These are phyloP conservation scores for Choiromyces venosus DNA, from an alignment of 495 filamentous ascomycete genomes.

Conservation along the genomic window DNA sequence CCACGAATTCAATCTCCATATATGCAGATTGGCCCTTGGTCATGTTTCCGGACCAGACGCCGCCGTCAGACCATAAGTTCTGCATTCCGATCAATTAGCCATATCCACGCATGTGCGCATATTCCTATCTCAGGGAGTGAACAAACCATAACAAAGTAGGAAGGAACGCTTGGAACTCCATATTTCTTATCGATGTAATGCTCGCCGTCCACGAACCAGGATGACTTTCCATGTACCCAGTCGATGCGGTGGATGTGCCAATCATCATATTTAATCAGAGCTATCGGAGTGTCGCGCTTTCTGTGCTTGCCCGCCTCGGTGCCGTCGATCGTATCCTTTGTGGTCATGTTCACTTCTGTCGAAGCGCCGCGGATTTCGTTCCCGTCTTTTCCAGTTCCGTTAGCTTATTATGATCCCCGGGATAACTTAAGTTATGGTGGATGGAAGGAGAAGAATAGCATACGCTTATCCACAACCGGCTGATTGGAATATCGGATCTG, in stretches of 20 bases:
- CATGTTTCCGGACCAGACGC: constrained; percentile 70
- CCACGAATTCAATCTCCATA: constrained; percentile 68
- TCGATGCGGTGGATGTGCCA: constrained; percentile 72
- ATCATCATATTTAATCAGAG: constrained; percentile 32
- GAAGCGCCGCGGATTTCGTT: constrained; percentile 48
- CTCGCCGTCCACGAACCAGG: constrained; percentile 62
- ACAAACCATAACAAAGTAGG: constrained; percentile 52
- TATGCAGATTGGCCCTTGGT: constrained; percentile 53
- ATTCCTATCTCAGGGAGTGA: neutral
- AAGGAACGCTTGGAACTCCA: constrained; percentile 56
- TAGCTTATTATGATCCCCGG: neutral
- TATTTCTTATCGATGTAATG: constrained; percentile 57
- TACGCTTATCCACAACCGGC: constrained; percentile 46
- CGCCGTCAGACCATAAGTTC: constrained; percentile 74
- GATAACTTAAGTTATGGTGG: neutral
- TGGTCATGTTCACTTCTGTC: constrained; percentile 27
- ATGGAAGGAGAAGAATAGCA: neutral
- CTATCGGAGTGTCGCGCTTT: neutral
- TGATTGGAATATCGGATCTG: constrained; percentile 70
- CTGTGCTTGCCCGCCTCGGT: neutral
- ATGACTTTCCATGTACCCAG: constrained; percentile 57
- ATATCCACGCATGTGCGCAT: neutral
- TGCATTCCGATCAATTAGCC: neutral
- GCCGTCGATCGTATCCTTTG: constrained; percentile 14
- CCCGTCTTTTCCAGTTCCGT: constrained; percentile 39